These are phyloP conservation scores for Allium cepa DNA, from an alignment of 106 monocot species.

Conservation along the genomic window DNA sequence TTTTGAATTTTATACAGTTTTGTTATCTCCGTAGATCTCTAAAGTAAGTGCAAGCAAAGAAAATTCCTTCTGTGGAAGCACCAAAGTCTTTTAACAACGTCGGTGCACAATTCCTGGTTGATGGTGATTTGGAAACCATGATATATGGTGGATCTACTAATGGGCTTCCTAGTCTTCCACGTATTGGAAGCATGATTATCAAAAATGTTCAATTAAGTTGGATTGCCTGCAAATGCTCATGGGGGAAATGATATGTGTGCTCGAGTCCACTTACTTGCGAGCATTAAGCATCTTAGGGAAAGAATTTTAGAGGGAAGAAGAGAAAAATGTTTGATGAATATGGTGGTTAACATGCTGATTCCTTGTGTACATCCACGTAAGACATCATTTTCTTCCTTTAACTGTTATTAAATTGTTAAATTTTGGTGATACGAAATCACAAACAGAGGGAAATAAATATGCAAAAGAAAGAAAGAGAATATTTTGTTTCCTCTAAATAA, in stretches of 20 bases:
- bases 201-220: conserved; percentile 15
- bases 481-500: no score
- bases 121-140: conserved; percentile 23
- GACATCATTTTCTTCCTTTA: not conserved
- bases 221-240: conserved; percentile 4
- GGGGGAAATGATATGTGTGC: not conserved
- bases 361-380: not conserved
- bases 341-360: no score
- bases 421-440: no score
- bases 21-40: not conserved
- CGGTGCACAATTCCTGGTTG: conserved; percentile 17
- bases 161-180: conserved; percentile 12
- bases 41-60: not conserved
- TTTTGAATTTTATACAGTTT: not conserved
- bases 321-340: conserved; percentile 37
- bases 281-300: conserved; percentile 12
- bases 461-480: no score
- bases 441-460: no score
- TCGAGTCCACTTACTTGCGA: conserved; percentile 10
- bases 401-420: no score
- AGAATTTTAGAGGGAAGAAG: conserved; percentile 35
- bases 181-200: conserved; percentile 14
- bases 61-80: conserved; percentile 20
- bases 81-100: conserved; percentile 17
- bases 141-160: conserved; percentile 10